Conservation (phyloP, 208 protist species). For the Trypanosoma cruzi region DNA sequence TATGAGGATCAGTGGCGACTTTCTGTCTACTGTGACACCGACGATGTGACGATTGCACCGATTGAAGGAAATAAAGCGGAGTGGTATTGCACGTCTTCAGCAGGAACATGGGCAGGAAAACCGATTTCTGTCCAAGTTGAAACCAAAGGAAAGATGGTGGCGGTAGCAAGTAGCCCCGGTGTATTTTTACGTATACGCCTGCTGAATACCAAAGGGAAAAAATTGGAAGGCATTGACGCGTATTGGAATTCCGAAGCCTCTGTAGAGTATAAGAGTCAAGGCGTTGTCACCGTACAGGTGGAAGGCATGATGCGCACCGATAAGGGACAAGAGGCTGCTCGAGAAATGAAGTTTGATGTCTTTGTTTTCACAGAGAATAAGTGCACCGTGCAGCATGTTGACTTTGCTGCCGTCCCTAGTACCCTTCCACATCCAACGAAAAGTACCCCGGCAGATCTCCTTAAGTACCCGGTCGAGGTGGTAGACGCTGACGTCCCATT, state of each 20-base stretch:
- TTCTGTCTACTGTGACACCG: conserved; percentile 88
- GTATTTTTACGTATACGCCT: conserved; percentile 71
- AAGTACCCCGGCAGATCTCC: conserved; percentile 59
- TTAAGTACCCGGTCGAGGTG: conserved; percentile 60
- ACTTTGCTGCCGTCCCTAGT: conserved; percentile 75
- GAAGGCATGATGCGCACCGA: conserved; percentile 79
- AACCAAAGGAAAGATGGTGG: conserved; percentile 56
- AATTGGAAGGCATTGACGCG: conserved; percentile 72
- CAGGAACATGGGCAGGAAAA: conserved; percentile 59
- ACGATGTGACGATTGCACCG: conserved; percentile 68
- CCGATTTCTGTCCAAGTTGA: conserved; percentile 53
- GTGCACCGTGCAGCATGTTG: conserved; percentile 62
- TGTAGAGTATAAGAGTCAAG: conserved; percentile 65
- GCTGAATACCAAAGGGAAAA: conserved; percentile 59
- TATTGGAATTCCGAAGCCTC: conserved; percentile 87
- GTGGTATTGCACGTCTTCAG: conserved; percentile 70
- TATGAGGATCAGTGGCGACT: conserved; percentile 79
- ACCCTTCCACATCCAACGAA: conserved; percentile 67
- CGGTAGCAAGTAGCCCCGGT: conserved; percentile 68
- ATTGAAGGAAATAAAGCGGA: conserved; percentile 45
- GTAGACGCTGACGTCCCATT: conserved; percentile 51
- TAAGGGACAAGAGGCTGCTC: conserved; percentile 54
- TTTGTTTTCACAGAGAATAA: conserved; percentile 79
- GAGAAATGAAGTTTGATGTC: conserved; percentile 70
- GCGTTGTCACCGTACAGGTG: conserved; percentile 58